Conservation (phyloP, 306 rosid genomes). For the Gynostemma pentaphyllum region DNA sequence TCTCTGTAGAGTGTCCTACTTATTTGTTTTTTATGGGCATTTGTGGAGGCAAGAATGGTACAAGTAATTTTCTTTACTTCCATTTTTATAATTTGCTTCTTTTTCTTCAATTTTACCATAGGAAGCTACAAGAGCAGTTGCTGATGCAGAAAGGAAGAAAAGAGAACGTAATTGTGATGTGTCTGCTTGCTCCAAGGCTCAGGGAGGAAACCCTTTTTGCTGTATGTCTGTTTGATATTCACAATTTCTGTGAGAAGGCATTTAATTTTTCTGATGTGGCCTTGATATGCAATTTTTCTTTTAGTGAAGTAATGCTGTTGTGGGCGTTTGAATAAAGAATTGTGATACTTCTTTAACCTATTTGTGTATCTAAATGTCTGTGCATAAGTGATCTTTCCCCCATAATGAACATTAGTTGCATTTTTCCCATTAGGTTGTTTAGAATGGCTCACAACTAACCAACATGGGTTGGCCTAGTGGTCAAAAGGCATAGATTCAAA, state of each 20-base stretch:
- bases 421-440: neutral
- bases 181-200: constrained; percentile 31
- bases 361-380: no score
- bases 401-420: neutral
- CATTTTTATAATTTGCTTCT: neutral
- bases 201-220: constrained; percentile 47
- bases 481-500: no score
- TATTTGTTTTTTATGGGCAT: constrained; percentile 2
- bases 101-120: constrained; percentile 14
- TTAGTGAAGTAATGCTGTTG: neutral
- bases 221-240: constrained; percentile 27
- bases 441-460: no score
- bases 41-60: neutral
- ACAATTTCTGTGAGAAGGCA: neutral
- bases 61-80: neutral
- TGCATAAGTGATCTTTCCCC: neutral
- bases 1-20: neutral
- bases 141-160: constrained; percentile 80
- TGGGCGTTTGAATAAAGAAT: neutral
- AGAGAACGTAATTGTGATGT: constrained; percentile 56
- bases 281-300: neutral
- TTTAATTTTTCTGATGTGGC: constrained; percentile 4
- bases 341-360: neutral
- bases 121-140: constrained; percentile 97
- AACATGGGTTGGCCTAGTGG: no score